phyloP scores from a whole-genome alignment of 176 grass and related monocot species.

The Zizania latifolia region DNA sequence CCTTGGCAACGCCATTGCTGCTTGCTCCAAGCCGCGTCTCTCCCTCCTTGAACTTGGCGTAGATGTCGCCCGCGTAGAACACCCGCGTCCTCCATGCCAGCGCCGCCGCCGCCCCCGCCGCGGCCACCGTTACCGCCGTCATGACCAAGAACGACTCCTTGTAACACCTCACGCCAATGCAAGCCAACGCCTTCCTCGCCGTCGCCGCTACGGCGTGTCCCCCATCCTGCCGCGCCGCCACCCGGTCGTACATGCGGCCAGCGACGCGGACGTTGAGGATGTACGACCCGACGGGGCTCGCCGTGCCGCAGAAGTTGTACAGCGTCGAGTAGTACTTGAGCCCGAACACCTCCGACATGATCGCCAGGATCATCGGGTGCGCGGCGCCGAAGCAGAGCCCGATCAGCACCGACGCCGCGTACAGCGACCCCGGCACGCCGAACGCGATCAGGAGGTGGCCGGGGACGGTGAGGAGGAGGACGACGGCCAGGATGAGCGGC shows the following conservation, averaged over 20 bases:
- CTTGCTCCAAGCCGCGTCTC: no score
- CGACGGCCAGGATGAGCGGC: slow-evolving; percentile 13
- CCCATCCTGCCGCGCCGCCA: slow-evolving; percentile 23
- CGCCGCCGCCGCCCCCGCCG: not conserved
- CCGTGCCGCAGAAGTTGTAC: slow-evolving; percentile 26
- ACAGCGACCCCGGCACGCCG: slow-evolving; percentile 31
- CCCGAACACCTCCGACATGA: slow-evolving; percentile 41
- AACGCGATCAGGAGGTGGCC: slow-evolving; percentile 37
- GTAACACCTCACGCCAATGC: slow-evolving; percentile 35
- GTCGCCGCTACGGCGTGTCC: not conserved
- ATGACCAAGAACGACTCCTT: slow-evolving; percentile 38
- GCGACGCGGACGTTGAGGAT: slow-evolving; percentile 51
- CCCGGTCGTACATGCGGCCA: slow-evolving; percentile 37
- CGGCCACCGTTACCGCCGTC: slow-evolving; percentile 13
- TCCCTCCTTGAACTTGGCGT: slow-evolving; percentile 29
- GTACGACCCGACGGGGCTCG: slow-evolving; percentile 36
- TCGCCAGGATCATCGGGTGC: slow-evolving; percentile 35
- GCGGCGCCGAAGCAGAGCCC: slow-evolving; percentile 47
- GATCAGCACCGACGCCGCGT: slow-evolving; percentile 29
- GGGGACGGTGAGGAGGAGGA: slow-evolving; percentile 18
- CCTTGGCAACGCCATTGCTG: not conserved
- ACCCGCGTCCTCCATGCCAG: slow-evolving; percentile 35
- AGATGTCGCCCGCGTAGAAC: slow-evolving; percentile 46
- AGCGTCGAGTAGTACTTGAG: slow-evolving; percentile 52
- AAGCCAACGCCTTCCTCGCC: slow-evolving; percentile 9